These are phyloP conservation scores for Martiniozyma asiatica DNA, from an alignment of 1,139 yeast species.

Conservation along the genomic window DNA sequence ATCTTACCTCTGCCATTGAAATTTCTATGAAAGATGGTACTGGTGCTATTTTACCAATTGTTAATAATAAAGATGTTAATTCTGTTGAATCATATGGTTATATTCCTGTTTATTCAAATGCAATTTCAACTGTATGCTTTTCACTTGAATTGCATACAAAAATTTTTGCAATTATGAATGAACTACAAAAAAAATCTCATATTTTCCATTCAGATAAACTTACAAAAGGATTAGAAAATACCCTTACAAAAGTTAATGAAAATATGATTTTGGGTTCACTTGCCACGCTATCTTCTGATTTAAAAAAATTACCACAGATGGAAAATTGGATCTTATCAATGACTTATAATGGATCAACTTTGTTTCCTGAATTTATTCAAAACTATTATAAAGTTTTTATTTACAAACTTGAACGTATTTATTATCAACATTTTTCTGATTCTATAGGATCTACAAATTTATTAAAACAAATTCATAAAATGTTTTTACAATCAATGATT, in stretches of 20 bases:
- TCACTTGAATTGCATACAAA: slow-evolving; percentile 27
- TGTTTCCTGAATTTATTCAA: slow-evolving; percentile 32
- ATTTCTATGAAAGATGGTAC: slow-evolving; percentile 12
- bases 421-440: too few species aligned
- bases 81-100: slow-evolving; percentile 34
- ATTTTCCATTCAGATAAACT: slow-evolving; percentile 27
- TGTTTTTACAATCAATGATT: slow-evolving; percentile 39
- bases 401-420: slow-evolving; percentile 13
- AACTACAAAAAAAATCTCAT: slow-evolving; percentile 7
- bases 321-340: slow-evolving; percentile 20
- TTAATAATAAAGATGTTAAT: slow-evolving; percentile 10
- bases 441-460: too few species aligned
- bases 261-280: slow-evolving; percentile 19
- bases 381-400: slow-evolving; percentile 25
- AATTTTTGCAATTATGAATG: slow-evolving; percentile 17
- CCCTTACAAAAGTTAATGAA: slow-evolving; percentile 15
- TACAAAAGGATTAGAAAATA: slow-evolving; percentile 12
- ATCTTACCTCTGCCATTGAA: slow-evolving; percentile 15
- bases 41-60: slow-evolving; percentile 5
- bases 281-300: slow-evolving; percentile 16
- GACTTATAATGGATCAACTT: slow-evolving; percentile 31
- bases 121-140: slow-evolving; percentile 38
- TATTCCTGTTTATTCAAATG: slow-evolving; percentile 49
- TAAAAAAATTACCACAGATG: slow-evolving; percentile 11
- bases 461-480: too few species aligned